Evolutionary conservation across 2,329 filamentous ascomycete genomes (phyloP).

Genomic region (Thelonectria rubi): DNA sequence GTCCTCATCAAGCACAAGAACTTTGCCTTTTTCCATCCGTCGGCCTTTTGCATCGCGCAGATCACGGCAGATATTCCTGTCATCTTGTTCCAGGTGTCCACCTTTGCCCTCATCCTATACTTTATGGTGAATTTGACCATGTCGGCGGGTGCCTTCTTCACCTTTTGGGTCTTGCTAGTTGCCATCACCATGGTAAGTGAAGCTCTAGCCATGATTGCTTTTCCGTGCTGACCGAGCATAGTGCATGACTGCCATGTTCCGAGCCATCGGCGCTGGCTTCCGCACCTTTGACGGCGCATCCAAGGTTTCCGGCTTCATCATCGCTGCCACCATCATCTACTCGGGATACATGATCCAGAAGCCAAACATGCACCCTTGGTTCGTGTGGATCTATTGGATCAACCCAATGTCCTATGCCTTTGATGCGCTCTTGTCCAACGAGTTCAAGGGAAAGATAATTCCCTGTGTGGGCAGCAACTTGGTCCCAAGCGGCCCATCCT

Average conservation of each 20-base stretch:
- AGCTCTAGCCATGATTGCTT: neutral
- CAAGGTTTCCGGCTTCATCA: constrained; percentile 61
- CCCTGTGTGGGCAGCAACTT: constrained; percentile 60
- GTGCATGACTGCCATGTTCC: constrained; percentile 67
- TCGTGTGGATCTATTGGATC: constrained; percentile 71
- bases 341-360: constrained; percentile 71
- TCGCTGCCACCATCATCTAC: constrained; percentile 67
- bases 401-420: constrained; percentile 76
- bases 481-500: constrained; percentile 60
- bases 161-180: constrained; percentile 65
- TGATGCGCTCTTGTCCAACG: constrained; percentile 73
- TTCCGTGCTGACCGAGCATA: constrained; percentile 27
- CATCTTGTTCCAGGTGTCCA: constrained; percentile 64
- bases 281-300: constrained; percentile 66
- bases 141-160: constrained; percentile 66
- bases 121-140: constrained; percentile 69
- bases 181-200: constrained; percentile 58
- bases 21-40: constrained; percentile 67
- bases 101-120: constrained; percentile 67
- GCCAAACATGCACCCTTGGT: constrained; percentile 69
- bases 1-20: constrained; percentile 67
- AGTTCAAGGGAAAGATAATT: constrained; percentile 69
- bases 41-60: constrained; percentile 66
- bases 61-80: constrained; percentile 65
- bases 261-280: constrained; percentile 64